Base-by-base conservation (phyloP, 768 basidiomycete genomes). In the Amanita pseudoporphyria region DNA sequence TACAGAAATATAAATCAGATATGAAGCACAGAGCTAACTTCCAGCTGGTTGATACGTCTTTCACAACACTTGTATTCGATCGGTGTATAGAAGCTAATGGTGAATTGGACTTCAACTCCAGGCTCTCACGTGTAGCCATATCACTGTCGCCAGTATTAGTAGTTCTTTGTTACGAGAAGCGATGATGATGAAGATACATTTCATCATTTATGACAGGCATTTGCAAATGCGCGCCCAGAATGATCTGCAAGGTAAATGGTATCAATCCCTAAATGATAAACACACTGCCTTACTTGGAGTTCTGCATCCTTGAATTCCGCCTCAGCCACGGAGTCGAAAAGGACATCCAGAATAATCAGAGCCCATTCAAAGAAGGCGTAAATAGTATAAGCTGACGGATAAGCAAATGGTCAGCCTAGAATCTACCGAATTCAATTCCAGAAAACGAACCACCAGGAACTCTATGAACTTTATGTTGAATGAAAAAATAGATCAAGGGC, bases 301-400 rank as follows among this genome's bases (percentile, higher is more conserved):
- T 74, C 67, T 5, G 71, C 68, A 35, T 73, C 68, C 37, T 62
- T 65, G 53, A 88, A 78, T 55, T 88, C 87, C 24, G 71, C 64
- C 49, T 72, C 77, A 1, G 76, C 58, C n/a, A 83, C 62, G 0
- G 87, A 79, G 59, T 91, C 88, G 55, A 79, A 90, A 12, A 78
- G 51, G 21, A 91, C 69, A 51, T 91, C 88, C 39, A 83, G 69
- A 45, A 83, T 60, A 49, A 91, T 87, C 42, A 91, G 76, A 6
- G 70, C 71, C 92, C 92, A 95, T 66, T 95, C 92, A 57, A 87
- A 87, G 65, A 93, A 83, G 39, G 83, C 79, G 58, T 93, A 95
- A 37, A 67, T 68, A 2, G 88, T 92, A 65, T 95, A 95, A 9
- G 92, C 91, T 89, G 57, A 22, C 13, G 19, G 21, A 33, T 31